These are phyloP conservation scores for Phlebiopsis flavidoalba DNA, from an alignment of 768 basidiomycete genomes.

Conservation along the genomic window DNA sequence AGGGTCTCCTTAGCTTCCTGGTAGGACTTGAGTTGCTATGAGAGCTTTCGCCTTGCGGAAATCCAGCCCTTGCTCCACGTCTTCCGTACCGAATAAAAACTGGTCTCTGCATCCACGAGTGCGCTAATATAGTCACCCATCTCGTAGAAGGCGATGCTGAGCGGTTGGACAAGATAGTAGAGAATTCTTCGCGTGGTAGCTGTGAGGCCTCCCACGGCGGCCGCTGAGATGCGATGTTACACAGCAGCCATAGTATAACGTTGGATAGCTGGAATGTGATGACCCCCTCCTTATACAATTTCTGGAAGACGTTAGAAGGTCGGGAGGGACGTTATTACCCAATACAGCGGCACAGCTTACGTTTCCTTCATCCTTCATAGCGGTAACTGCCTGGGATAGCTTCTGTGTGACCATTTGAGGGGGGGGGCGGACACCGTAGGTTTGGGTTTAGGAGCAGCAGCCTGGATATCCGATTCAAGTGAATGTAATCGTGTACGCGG, in stretches of 20 bases:
- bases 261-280: slow-evolving; percentile 65
- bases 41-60: slow-evolving; percentile 92
- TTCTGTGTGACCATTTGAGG: slow-evolving; percentile 71
- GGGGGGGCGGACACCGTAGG: slow-evolving; percentile 76
- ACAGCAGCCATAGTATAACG: slow-evolving; percentile 78
- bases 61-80: slow-evolving; percentile 69
- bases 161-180: slow-evolving; percentile 86
- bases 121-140: slow-evolving; percentile 71
- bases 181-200: slow-evolving; percentile 84
- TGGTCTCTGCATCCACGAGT: slow-evolving; percentile 86
- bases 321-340: slow-evolving; percentile 2
- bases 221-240: slow-evolving; percentile 70
- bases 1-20: slow-evolving; percentile 81
- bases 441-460: slow-evolving; percentile 65
- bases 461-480: slow-evolving; percentile 72
- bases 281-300: slow-evolving; percentile 71
- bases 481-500: slow-evolving; percentile 67
- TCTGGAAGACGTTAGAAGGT: slow-evolving; percentile 39
- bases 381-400: slow-evolving; percentile 66
- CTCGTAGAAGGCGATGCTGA: slow-evolving; percentile 83
- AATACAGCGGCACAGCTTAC: slow-evolving; percentile 39
- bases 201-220: slow-evolving; percentile 87
- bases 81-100: slow-evolving; percentile 27
- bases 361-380: slow-evolving; percentile 93
- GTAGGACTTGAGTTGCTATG: slow-evolving; percentile 57